Conservation (phyloP, 2,329 filamentous ascomycete species). For the Penicillium sclerotigenum region DNA sequence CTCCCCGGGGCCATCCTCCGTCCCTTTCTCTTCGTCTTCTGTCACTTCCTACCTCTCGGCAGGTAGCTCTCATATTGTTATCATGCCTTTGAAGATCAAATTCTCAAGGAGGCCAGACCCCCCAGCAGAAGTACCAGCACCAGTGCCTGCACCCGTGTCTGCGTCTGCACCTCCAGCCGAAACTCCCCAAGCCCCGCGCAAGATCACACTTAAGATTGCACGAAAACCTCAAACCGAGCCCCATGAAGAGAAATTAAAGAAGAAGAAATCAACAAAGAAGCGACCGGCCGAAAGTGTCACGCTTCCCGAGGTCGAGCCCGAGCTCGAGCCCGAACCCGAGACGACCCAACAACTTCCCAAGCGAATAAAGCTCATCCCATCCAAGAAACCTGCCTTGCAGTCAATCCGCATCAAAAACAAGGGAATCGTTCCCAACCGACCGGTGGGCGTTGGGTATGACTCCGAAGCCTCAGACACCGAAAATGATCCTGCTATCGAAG, state of each 20-base stretch:
- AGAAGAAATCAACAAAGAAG: conserved; percentile 41
- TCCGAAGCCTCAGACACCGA: conserved; percentile 93
- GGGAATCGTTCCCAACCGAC: conserved; percentile 65
- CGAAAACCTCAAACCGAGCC: conserved; percentile 24
- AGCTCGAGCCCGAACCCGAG: conserved; percentile 28
- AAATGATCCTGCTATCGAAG: conserved; percentile 80
- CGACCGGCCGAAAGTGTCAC: conserved; percentile 33
- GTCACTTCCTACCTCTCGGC: neutral
- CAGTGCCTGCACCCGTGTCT: conserved; percentile 7
- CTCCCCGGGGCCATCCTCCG: neutral
- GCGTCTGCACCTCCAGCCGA: conserved; percentile 20
- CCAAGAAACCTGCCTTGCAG: conserved; percentile 40
- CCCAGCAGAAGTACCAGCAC: conserved; percentile 17
- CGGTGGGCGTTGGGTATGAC: conserved; percentile 87
- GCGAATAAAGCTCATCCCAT: conserved; percentile 39
- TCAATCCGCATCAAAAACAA: conserved; percentile 62
- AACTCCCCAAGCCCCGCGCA: conserved; percentile 34
- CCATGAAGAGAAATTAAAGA: conserved; percentile 27
- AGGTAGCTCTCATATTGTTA: conserved; percentile 3
- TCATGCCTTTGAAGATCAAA: conserved; percentile 45
- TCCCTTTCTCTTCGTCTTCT: neutral
- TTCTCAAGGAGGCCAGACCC: conserved; percentile 39
- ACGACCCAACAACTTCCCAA: conserved; percentile 32
- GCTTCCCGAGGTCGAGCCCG: conserved; percentile 25
- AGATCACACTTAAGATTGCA: conserved; percentile 44